Evolutionary conservation across 2,329 filamentous ascomycete species (phyloP), one percentile per base, ranked within the genome.

Genomic region (Hansfordia pulvinata): DNA sequence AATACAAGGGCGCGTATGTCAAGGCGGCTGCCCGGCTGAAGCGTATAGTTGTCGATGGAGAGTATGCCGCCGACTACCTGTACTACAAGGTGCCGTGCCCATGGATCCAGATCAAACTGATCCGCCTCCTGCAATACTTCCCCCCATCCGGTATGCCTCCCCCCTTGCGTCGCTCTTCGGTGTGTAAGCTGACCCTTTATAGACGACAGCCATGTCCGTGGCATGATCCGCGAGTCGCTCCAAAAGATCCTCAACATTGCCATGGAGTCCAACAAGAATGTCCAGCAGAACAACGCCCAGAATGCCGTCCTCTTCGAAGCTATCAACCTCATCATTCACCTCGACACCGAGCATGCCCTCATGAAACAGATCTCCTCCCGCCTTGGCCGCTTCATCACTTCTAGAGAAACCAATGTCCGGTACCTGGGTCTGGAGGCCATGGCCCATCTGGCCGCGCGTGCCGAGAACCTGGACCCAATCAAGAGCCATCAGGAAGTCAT

Each of bases 81-180:
- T 98, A 98, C 60, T 98, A 98, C 64, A 94, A 94, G 46, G 90
- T 98, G n/a, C 90, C 90, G 2, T 98, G 90, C 47, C 90, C 90
- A 3, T 98, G 90, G 90, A 76, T 98, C 31, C 86, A 96, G 54
- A 81, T 96, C 44, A 98, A 98, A 58, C 66, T 98, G 11, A 56
- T 98, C 38, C 75, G 86, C 35, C 57, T 98, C 33, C 64, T 98
- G 36, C 90, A 98, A 54, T 98, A 96, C 52, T 98, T 93, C 52
- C 81, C 86, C 15, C 88, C 90, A 23, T 92, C 90, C 48, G 78
- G 82, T 86, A 62, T 37, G 65, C 54, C 8, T 8, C 20, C 17
- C 20, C 8, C 3, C 17, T 2, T 15, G 6, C 17, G 9, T 17
- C 30, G 27, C n/a, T 28, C 21, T 20, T n/a, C n/a, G n/a, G n/a